phyloP scores from a whole-genome alignment of 805 yeast genomes.

The Danielia oregonensis region DNA sequence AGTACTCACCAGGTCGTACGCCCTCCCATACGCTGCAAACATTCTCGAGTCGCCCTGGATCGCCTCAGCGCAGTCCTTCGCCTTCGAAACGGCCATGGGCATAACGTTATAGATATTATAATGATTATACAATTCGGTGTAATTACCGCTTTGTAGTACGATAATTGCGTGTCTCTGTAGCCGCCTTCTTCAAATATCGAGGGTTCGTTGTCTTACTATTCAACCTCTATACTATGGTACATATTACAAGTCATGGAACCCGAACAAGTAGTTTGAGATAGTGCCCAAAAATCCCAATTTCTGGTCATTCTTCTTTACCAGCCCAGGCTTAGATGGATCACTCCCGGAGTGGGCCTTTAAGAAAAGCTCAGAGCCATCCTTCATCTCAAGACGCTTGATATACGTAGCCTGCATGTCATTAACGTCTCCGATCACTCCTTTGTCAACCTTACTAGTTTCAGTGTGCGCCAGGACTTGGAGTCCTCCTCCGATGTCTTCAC shows the following conservation, averaged over 20 bases:
- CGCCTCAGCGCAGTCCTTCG: slow-evolving; percentile 18
- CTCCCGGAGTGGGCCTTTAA: slow-evolving; percentile 21
- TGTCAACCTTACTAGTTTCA: slow-evolving; percentile 9
- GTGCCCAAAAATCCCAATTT: slow-evolving; percentile 33
- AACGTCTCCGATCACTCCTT: slow-evolving; percentile 10
- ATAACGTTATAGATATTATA: slow-evolving; percentile 1
- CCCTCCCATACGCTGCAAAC: neutral
- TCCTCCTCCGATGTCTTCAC: slow-evolving; percentile 48
- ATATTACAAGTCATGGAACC: slow-evolving; percentile 40
- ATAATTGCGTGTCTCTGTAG: too few species aligned
- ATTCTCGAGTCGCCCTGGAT: slow-evolving; percentile 13
- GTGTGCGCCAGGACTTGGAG: slow-evolving; percentile 8
- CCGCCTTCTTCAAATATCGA: too few species aligned
- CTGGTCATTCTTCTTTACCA: slow-evolving; percentile 20
- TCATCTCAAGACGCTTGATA: slow-evolving; percentile 32
- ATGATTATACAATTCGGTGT: too few species aligned
- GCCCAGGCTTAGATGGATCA: slow-evolving; percentile 17
- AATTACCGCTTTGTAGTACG: too few species aligned
- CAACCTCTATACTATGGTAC: too few species aligned
- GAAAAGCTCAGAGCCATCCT: slow-evolving; percentile 38
- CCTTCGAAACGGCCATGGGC: slow-evolving; percentile 18
- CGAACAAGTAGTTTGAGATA: slow-evolving; percentile 35
- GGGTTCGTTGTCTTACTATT: too few species aligned
- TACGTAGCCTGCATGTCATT: slow-evolving; percentile 18
- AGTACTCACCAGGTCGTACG: neutral